These are phyloP conservation scores for Citrus trifoliata DNA, from an alignment of 345 rosid species.

Conservation along the genomic window DNA sequence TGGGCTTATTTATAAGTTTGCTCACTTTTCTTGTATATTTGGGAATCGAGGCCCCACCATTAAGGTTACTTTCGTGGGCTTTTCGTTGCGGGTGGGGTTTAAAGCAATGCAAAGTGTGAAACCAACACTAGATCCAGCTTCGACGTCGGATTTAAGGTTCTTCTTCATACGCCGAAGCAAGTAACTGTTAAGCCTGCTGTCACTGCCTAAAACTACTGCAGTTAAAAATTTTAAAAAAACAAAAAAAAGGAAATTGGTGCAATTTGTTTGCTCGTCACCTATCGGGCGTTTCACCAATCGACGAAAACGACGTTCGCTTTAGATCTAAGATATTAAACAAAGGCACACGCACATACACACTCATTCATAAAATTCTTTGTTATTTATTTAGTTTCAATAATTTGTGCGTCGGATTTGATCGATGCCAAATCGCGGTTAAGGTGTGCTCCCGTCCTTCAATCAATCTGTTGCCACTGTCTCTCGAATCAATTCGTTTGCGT, in stretches of 20 bases:
- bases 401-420: not conserved
- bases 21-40: too few relatives aligned
- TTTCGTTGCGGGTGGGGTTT: too few relatives aligned
- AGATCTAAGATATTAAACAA: conserved; percentile 23
- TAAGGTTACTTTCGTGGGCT: too few relatives aligned
- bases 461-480: not conserved
- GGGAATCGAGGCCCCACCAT: too few relatives aligned
- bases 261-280: not conserved
- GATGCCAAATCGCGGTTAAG: conserved; percentile 5
- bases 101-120: too few relatives aligned
- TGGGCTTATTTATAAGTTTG: too few relatives aligned
- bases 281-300: conserved; percentile 14
- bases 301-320: conserved; percentile 22
- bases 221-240: not conserved
- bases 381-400: not conserved
- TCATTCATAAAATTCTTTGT: not conserved
- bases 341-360: not conserved
- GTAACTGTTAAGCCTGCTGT: not conserved
- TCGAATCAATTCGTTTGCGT: not conserved
- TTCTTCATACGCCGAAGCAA: too few relatives aligned
- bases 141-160: not conserved
- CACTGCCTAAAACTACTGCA: not conserved
- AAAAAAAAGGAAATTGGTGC: not conserved
- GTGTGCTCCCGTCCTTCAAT: conserved; percentile 1
- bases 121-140: not conserved